These are phyloP conservation scores for Anaeramoeba ignava DNA, from an alignment of 78 protist species.

Conservation along the genomic window DNA sequence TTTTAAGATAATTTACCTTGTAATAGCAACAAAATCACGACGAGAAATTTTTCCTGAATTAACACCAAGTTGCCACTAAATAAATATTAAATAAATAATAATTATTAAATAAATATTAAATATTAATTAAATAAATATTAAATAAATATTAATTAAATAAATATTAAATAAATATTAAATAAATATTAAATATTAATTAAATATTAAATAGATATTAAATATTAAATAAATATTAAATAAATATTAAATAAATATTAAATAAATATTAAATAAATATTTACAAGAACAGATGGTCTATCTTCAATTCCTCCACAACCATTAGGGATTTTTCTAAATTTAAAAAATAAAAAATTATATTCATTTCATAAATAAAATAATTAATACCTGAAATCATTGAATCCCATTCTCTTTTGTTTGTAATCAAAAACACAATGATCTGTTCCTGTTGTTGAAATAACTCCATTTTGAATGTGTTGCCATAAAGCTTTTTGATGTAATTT, in stretches of 20 bases:
- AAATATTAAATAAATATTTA: constrained; percentile 25
- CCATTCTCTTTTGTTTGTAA: constrained; percentile 24
- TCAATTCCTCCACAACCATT: constrained; percentile 66
- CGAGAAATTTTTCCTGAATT: not conserved
- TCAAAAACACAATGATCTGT: constrained; percentile 25
- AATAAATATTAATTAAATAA: not conserved
- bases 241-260: not conserved
- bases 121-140: not conserved
- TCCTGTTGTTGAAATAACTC: constrained; percentile 40
- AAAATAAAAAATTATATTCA: constrained; percentile 60
- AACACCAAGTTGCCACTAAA: constrained; percentile 4
- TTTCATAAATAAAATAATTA: constrained; percentile 61
- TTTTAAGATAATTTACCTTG: no score
- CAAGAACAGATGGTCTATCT: constrained; percentile 67
- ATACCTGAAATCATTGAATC: constrained; percentile 70
- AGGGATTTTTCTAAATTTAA: constrained; percentile 49
- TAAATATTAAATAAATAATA: not conserved
- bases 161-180: not conserved
- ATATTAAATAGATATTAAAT: constrained; percentile 8
- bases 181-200: not conserved
- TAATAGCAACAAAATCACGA: constrained; percentile 40
- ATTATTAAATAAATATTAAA: not conserved
- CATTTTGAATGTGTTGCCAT: not conserved
- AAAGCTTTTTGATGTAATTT: not conserved
- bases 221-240: constrained; percentile 33